Conservation (phyloP, 768 basidiomycete genomes). For the Naematelia aurantialba region DNA sequence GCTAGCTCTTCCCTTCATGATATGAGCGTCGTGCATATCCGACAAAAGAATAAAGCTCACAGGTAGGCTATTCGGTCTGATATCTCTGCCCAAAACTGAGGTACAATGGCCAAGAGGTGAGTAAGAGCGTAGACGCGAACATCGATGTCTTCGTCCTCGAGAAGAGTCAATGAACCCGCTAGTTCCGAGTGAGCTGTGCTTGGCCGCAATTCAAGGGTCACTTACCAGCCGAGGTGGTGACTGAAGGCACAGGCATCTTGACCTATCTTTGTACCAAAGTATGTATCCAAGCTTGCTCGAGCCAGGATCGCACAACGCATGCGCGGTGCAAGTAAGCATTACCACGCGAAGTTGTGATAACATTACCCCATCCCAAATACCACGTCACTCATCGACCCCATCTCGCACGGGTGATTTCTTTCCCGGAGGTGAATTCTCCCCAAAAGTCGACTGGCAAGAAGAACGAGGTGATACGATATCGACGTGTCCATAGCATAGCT, state of each 20-base stretch:
- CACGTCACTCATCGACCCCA: too few species aligned
- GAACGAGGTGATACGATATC: too few species aligned
- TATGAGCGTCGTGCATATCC: background rate
- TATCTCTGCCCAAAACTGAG: constrained; percentile 98
- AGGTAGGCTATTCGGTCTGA: constrained; percentile 87
- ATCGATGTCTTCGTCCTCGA: constrained; percentile 73
- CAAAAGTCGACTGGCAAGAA: too few species aligned
- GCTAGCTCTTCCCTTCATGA: constrained; percentile 70
- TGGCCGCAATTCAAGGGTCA: background rate
- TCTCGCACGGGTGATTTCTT: too few species aligned
- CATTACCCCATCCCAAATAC: too few species aligned
- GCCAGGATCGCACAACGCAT: too few species aligned
- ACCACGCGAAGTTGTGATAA: background rate
- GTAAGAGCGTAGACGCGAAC: constrained; percentile 90
- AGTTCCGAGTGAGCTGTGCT: constrained; percentile 52
- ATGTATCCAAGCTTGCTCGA: too few species aligned
- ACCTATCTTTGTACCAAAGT: too few species aligned
- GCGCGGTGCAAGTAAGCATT: background rate
- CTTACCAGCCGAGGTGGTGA: constrained; percentile 45
- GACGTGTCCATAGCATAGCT: too few species aligned
- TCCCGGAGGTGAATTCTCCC: too few species aligned
- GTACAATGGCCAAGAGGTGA: constrained; percentile 73
- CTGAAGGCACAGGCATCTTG: constrained; percentile 34
- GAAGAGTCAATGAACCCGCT: constrained; percentile 84
- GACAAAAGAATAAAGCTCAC: constrained; percentile 55